A percentile compares a stretch with the other conserved stretches of the same genome.
phyloP scores from a whole-genome alignment of 225 moss, liverwort and hornwort species.

The Pseudoscleropodium purum region DNA sequence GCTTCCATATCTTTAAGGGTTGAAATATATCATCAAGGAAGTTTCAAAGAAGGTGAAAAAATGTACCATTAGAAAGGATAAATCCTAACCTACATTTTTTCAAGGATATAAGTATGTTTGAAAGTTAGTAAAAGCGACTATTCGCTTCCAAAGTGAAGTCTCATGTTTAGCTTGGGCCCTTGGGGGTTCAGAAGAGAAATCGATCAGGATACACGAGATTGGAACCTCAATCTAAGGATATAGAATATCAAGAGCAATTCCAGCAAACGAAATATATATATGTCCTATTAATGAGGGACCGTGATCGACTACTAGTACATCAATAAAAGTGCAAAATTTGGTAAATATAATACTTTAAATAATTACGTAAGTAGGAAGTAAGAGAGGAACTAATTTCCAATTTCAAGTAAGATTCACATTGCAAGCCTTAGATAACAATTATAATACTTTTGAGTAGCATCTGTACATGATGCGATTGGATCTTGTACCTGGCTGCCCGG shows the following conservation, averaged over 20 bases:
- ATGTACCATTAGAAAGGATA: background rate
- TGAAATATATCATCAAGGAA: background rate
- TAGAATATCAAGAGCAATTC: background rate
- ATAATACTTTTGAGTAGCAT: background rate
- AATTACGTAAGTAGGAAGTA: background rate
- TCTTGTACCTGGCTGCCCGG: constrained; percentile 70
- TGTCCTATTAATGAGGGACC: background rate
- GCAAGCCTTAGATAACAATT: background rate
- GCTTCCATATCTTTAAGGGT: background rate
- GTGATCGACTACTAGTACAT: background rate
- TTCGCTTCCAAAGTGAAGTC: background rate
- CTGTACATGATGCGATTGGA: background rate
- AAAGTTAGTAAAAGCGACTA: background rate
- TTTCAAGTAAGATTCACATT: background rate
- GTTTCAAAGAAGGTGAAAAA: background rate
- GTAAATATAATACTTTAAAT: background rate
- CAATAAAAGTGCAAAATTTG: background rate
- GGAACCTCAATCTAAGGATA: background rate
- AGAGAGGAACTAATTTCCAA: background rate
- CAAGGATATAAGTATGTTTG: background rate
- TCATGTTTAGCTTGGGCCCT: background rate
- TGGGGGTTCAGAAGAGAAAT: background rate
- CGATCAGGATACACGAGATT: background rate
- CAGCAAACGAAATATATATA: background rate
- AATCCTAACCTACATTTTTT: background rate